These are phyloP conservation scores for Bauhinia variegata DNA, from an alignment of 306 rosid genomes.

Conservation along the genomic window DNA sequence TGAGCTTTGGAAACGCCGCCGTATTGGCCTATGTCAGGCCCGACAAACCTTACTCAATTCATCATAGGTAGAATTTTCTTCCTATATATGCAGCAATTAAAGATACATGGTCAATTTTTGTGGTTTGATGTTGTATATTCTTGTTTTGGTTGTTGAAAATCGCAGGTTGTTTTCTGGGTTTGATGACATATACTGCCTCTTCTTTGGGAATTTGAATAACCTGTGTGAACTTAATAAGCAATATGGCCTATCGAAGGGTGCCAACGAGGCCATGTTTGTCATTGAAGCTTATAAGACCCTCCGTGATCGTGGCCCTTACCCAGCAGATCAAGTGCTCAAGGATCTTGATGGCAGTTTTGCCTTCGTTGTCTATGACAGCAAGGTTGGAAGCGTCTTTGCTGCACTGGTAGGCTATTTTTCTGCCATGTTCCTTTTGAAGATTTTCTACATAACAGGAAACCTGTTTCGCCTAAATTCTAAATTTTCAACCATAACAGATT, in stretches of 20 bases:
- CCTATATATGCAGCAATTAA: neutral
- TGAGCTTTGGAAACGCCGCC: conserved; percentile 73
- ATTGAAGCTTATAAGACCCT: conserved; percentile 92
- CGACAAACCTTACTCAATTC: conserved; percentile 46
- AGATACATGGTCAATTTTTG: neutral
- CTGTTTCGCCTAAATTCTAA: neutral
- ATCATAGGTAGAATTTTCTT: conserved; percentile 58
- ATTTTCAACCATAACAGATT: neutral
- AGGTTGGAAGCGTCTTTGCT: conserved; percentile 75
- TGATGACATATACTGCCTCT: conserved; percentile 85
- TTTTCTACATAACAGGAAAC: too few relatives aligned
- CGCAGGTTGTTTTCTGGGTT: conserved; percentile 83
- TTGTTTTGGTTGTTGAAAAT: neutral
- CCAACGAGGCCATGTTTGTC: conserved; percentile 84
- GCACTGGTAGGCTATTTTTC: conserved; percentile 62
- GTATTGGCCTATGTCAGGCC: conserved; percentile 82
- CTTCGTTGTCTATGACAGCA: conserved; percentile 95
- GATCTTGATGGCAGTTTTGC: conserved; percentile 96
- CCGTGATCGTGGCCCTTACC: conserved; percentile 93
- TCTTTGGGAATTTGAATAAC: conserved; percentile 86
- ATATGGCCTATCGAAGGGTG: conserved; percentile 72
- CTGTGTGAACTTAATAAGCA: conserved; percentile 61
- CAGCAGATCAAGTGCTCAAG: conserved; percentile 94
- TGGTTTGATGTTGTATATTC: neutral
- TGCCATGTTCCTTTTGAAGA: neutral